A percentile compares a stretch with the other conserved stretches of the same genome.
These are phyloP conservation scores for Aspergillus nanangensis DNA, from an alignment of 495 filamentous ascomycete species.

Conservation along the genomic window DNA sequence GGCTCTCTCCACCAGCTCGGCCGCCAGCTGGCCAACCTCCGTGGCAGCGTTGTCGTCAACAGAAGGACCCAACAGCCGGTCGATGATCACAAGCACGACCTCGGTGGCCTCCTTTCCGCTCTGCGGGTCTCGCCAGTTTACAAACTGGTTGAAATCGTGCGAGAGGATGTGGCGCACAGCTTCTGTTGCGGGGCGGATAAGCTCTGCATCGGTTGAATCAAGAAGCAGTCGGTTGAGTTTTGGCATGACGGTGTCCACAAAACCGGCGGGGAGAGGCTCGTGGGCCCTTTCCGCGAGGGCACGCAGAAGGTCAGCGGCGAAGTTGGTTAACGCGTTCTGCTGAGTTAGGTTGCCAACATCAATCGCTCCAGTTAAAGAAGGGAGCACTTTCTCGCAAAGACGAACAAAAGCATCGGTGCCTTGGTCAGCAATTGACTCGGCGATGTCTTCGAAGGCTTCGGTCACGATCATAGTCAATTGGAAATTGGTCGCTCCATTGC, in stretches of 20 bases:
- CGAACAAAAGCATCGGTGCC: slow-evolving; percentile 66
- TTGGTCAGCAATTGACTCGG: slow-evolving; percentile 57
- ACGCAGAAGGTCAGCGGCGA: slow-evolving; percentile 79
- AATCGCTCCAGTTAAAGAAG: slow-evolving; percentile 81
- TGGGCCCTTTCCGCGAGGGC: slow-evolving; percentile 77
- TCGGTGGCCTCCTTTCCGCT: slow-evolving; percentile 79
- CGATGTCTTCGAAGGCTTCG: slow-evolving; percentile 88
- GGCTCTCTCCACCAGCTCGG: slow-evolving; percentile 91
- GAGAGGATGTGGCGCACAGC: slow-evolving; percentile 81
- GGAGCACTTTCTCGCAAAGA: slow-evolving; percentile 84
- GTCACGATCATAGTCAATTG: slow-evolving; percentile 76
- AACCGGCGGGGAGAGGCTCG: slow-evolving; percentile 79
- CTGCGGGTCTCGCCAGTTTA: slow-evolving; percentile 69
- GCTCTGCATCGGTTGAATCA: slow-evolving; percentile 71
- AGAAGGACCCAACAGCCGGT: slow-evolving; percentile 76
- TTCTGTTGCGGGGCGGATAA: slow-evolving; percentile 82
- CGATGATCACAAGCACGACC: slow-evolving; percentile 84
- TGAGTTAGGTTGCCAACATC: slow-evolving; percentile 81
- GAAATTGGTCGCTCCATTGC: slow-evolving; percentile 81
- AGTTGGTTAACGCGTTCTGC: slow-evolving; percentile 74
- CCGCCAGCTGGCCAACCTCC: slow-evolving; percentile 91
- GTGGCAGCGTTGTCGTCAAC: slow-evolving; percentile 90
- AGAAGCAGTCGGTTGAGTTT: slow-evolving; percentile 81
- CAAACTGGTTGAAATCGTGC: slow-evolving; percentile 83
- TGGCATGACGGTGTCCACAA: slow-evolving; percentile 79